A percentile compares a stretch with the other conserved stretches of the same genome.
phyloP scores from a whole-genome alignment of 257 asterid species.

The Linaria vulgaris region DNA sequence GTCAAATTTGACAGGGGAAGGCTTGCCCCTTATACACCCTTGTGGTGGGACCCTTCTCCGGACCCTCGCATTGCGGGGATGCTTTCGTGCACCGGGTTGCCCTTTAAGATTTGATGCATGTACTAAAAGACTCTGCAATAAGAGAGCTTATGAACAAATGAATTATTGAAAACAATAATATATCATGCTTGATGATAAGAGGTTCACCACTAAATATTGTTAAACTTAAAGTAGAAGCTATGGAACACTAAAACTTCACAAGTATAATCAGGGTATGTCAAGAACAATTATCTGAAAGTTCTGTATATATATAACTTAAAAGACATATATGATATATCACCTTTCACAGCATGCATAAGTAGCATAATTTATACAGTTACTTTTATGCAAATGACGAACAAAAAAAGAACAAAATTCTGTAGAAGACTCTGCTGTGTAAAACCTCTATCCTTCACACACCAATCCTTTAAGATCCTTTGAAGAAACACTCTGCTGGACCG shows the following conservation, averaged over 20 bases:
- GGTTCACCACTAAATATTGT: neutral
- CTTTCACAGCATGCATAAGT: constrained; percentile 36
- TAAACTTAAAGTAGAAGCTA: neutral
- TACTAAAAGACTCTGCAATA: neutral
- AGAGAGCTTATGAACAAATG: neutral
- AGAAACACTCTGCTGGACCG: constrained; percentile 35
- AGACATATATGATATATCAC: constrained; percentile 27
- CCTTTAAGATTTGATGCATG: too few species aligned
- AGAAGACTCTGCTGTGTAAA: neutral
- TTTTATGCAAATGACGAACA: constrained; percentile 34
- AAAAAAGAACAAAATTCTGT: constrained; percentile 46
- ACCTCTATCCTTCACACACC: constrained; percentile 42
- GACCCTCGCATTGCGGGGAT: too few species aligned
- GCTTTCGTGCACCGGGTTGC: too few species aligned
- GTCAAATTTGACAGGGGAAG: too few species aligned
- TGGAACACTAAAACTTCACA: neutral
- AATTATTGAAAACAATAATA: neutral
- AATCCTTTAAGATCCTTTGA: constrained; percentile 45
- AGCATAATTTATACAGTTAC: constrained; percentile 52
- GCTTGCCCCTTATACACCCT: too few species aligned
- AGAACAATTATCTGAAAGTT: constrained; percentile 6
- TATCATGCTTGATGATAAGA: neutral
- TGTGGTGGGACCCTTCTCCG: too few species aligned
- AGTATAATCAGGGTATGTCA: neutral
- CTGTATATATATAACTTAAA: constrained; percentile 1